A percentile compares a stretch with the other conserved stretches of the same genome.
Conservation (phyloP, 2,329 filamentous ascomycete species). For the Thelonectria rubi region DNA sequence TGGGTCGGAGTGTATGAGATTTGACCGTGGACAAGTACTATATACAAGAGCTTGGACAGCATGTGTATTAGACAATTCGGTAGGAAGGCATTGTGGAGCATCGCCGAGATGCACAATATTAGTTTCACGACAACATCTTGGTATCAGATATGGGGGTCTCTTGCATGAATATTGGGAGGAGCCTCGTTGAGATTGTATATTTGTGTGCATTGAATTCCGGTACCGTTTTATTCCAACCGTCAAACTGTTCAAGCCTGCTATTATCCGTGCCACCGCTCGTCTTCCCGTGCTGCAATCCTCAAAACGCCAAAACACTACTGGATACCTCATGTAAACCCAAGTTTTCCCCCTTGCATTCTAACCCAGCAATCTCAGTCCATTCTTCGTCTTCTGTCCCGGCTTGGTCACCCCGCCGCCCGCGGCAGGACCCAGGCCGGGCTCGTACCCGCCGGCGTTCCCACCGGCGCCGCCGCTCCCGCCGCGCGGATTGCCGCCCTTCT, state of each 20-base stretch:
- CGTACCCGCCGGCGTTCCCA: conserved; percentile 51
- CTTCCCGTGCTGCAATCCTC: conserved; percentile 30
- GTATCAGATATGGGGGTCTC: not conserved
- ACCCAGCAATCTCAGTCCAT: conserved; percentile 68
- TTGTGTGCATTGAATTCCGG: not conserved
- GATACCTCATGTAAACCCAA: not conserved
- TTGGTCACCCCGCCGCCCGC: conserved; percentile 65
- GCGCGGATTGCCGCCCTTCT: conserved; percentile 42
- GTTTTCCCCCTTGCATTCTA: conserved; percentile 42
- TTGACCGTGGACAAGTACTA: not conserved
- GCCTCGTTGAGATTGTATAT: not conserved
- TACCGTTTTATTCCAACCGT: conserved; percentile 1
- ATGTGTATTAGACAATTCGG: conserved; percentile 20
- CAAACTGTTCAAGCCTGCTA: not conserved
- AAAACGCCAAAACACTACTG: conserved; percentile 13
- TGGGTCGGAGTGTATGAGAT: conserved; percentile 9
- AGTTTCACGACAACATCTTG: conserved; percentile 27
- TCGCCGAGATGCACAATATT: conserved; percentile 37
- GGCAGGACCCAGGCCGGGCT: conserved; percentile 61
- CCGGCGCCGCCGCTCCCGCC: conserved; percentile 41
- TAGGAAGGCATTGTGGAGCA: conserved; percentile 16
- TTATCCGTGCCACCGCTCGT: not conserved
- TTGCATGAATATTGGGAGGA: not conserved
- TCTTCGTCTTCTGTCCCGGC: conserved; percentile 73
- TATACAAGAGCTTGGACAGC: conserved; percentile 5